Conservation (phyloP, 257 asterid genomes). For the Capsicum rhomboideum region DNA sequence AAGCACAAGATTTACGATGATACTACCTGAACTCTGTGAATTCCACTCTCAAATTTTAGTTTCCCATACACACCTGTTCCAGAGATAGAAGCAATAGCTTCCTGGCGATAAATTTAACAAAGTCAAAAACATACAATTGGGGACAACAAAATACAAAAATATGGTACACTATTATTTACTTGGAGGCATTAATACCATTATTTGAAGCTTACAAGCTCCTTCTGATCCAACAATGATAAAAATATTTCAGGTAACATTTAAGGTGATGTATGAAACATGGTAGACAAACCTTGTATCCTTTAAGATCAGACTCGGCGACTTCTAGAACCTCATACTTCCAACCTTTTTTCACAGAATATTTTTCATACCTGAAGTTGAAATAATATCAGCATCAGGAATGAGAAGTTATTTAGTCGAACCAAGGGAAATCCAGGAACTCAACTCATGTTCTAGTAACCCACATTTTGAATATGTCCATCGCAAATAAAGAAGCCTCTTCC, state of each 20-base stretch:
- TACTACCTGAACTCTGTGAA: slow-evolving; percentile 93
- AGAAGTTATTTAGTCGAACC: background rate
- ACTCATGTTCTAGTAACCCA: slow-evolving; percentile 14
- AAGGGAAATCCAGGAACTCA: background rate
- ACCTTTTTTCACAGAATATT: slow-evolving; percentile 61
- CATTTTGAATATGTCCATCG: slow-evolving; percentile 92
- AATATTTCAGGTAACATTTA: background rate
- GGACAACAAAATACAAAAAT: slow-evolving; percentile 4
- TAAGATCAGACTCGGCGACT: slow-evolving; percentile 71
- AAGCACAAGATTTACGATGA: slow-evolving; percentile 1
- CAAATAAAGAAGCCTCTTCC: slow-evolving; percentile 95
- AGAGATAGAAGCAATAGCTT: slow-evolving; percentile 89
- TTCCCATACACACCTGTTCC: slow-evolving; percentile 90
- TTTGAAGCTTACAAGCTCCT: background rate
- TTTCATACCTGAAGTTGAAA: slow-evolving; percentile 65
- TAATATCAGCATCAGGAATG: slow-evolving; percentile 8
- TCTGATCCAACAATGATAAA: background rate
- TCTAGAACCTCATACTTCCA: slow-evolving; percentile 87
- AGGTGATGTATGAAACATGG: background rate
- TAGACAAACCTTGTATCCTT: slow-evolving; percentile 78
- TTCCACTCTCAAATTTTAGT: slow-evolving; percentile 93
- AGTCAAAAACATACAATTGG: slow-evolving; percentile 5
- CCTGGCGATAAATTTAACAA: slow-evolving; percentile 34
- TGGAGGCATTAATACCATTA: background rate
- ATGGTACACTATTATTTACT: background rate